Evolutionary conservation across 2,329 filamentous ascomycete species (phyloP).

Genomic region (Falciphora oryzae): DNA sequence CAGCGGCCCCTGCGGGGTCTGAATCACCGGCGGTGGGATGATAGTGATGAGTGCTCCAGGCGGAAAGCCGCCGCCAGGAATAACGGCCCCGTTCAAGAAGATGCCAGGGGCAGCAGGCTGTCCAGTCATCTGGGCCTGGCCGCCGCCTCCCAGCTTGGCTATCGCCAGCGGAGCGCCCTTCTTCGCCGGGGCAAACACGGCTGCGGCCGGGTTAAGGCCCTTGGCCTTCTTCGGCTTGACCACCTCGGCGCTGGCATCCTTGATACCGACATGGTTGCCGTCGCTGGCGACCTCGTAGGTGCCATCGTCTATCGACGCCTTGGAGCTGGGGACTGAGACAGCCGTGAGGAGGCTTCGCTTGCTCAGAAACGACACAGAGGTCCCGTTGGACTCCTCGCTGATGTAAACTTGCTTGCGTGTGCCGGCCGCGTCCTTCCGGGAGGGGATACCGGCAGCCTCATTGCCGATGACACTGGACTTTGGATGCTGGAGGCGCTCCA

Average conservation of each 20-base stretch:
- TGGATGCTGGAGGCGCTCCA: not conserved
- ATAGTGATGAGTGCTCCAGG: not conserved
- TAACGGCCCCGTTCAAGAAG: not conserved
- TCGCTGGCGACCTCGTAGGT: not conserved
- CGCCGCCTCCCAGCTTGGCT: too few species aligned
- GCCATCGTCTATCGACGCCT: not conserved
- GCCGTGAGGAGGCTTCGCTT: not conserved
- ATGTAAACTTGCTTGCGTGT: not conserved
- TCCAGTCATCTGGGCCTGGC: not conserved
- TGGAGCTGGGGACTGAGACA: not conserved
- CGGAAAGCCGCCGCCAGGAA: not conserved
- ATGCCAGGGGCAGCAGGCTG: not conserved
- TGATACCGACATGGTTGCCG: not conserved
- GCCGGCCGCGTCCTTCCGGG: not conserved
- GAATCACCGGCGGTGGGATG: not conserved
- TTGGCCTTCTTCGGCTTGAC: not conserved
- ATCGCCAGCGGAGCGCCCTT: not conserved
- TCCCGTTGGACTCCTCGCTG: not conserved
- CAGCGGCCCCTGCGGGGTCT: not conserved
- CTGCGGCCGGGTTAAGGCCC: slow-evolving; percentile 5
- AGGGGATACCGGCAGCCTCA: not conserved
- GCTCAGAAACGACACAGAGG: not conserved
- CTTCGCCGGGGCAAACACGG: slow-evolving; percentile 4
- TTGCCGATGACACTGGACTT: not conserved
- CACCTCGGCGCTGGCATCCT: not conserved